Evolutionary conservation across 202 grass and related monocot genomes (phyloP), one percentile per base, ranked within the genome.

Genomic region (Carex arenaria): DNA sequence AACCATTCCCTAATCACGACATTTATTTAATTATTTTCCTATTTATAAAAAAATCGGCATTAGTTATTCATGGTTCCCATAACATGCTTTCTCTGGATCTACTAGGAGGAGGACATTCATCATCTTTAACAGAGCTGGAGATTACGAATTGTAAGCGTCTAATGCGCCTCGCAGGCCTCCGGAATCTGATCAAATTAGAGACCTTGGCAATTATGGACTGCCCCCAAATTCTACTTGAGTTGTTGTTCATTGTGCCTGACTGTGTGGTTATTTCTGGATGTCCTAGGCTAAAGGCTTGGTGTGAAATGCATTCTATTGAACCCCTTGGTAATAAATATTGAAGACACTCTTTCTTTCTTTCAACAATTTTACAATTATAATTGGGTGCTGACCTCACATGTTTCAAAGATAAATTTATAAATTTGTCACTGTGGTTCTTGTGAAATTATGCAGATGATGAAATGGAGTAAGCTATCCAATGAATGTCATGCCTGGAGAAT

Each of bases 221-320:
- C 10, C 80, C 45, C 69, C 88, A 66, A 31, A 65, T 90, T 4
- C 56, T 87, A 5, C 20, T 1, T 8, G 85, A 80, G 22, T 13
- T 34, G 45, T 64, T 85, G 31, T 64, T 9, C 22, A 45, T 0
- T n/a, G 28, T 87, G 82, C 85, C 88, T 1, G 80, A 90, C 57
- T 43, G 10, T 13, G 36, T 73, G n/a, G 20, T 49, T 31, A 55
- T 90, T 61, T 84, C 78, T 54, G 66, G 77, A 14, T 90, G 80
- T 43, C 84, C 84, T 5, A 90, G 61, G 61, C 34, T 87, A 47
- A 87, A 84, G 59, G 64, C 38, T 32, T 90, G 88, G 88, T 90
- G 85, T 70, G 42, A 47, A 54, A 53, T 84, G 51, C 84, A 87
- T 73, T 64, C 62, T 26, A 74, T 87, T 6, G 43, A 84, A 57